These are phyloP conservation scores for Escallonia herrerae DNA, from an alignment of 129 eudicot species.

Conservation along the genomic window DNA sequence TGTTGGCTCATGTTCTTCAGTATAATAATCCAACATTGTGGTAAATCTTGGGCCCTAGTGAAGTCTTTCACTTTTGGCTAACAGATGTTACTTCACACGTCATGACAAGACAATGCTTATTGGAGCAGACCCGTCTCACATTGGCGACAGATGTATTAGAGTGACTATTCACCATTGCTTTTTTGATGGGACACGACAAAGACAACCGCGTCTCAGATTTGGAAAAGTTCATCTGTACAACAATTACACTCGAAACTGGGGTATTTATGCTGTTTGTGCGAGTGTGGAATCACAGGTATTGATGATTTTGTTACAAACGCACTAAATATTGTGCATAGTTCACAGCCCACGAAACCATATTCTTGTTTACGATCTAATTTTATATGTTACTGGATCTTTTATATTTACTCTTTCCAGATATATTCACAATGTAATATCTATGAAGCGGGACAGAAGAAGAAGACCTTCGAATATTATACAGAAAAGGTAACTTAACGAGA, in stretches of 20 bases:
- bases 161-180: slow-evolving; percentile 95
- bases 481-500: slow-evolving; percentile 50
- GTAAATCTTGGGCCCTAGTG: slow-evolving; percentile 3
- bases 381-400: background rate
- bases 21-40: background rate
- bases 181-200: slow-evolving; percentile 83
- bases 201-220: slow-evolving; percentile 87
- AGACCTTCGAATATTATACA: slow-evolving; percentile 52
- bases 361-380: slow-evolving; percentile 2
- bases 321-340: background rate
- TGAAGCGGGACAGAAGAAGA: slow-evolving; percentile 83
- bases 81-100: slow-evolving; percentile 56
- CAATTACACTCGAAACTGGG: slow-evolving; percentile 83
- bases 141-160: slow-evolving; percentile 78
- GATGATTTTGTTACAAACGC: background rate
- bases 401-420: slow-evolving; percentile 27
- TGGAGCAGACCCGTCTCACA: slow-evolving; percentile 78
- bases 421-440: slow-evolving; percentile 84
- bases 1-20: background rate
- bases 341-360: background rate
- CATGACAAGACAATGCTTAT: slow-evolving; percentile 91
- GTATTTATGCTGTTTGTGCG: slow-evolving; percentile 81
- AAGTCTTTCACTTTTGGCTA: slow-evolving; percentile 1
- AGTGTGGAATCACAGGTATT: slow-evolving; percentile 93
- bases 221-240: slow-evolving; percentile 90